Evolutionary conservation across 306 rosid species (phyloP), one percentile per base, ranked within the genome.

Genomic region (Quercus cerris): DNA sequence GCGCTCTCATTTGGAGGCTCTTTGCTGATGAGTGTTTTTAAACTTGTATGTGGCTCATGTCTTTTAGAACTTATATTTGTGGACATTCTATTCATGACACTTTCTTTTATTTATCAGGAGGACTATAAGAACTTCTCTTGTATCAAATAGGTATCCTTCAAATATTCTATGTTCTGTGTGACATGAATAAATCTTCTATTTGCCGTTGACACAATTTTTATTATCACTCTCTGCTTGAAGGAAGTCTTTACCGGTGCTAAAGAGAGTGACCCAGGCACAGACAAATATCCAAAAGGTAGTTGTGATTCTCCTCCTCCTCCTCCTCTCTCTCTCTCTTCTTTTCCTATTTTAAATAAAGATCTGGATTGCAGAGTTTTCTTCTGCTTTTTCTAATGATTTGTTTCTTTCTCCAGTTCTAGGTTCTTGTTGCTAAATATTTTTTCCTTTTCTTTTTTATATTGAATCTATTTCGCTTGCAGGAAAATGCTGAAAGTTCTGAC

Each of bases 171-270:
- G 38, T 73, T 12, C 77, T 80, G 44, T 22, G 17, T 77, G 33
- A 55, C 63, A 25, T 83, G 77, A 75, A 83, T 77, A 46, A 77
- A 79, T 77, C 30, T 25, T 66, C 28, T 72, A 54, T 72, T 79
- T 77, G 76, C 74, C 63, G 74, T 78, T 72, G 74, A 70, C 69
- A 54, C 75, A 68, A 80, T 73, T 73, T 27, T 38, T 78, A 30
- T 64, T 75, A 12, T 64, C 58, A 61, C 70, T 25, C 79, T 80
- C 70, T 83, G 74, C 84, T 76, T 87, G 87, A 84, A 91, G 97
- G 91, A 87, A 78, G 77, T 94, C 98, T 76, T 84, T 94, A 71
- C 92, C 97, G 1, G 86, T 87, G 58, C 80, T 84, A 41, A 88
- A 87, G 86, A 83, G 74, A 87, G 88, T 80, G 78, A 81, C 69